phyloP scores from a whole-genome alignment of 2,329 filamentous ascomycete species.

The Neopestalotiopsis rosae region DNA sequence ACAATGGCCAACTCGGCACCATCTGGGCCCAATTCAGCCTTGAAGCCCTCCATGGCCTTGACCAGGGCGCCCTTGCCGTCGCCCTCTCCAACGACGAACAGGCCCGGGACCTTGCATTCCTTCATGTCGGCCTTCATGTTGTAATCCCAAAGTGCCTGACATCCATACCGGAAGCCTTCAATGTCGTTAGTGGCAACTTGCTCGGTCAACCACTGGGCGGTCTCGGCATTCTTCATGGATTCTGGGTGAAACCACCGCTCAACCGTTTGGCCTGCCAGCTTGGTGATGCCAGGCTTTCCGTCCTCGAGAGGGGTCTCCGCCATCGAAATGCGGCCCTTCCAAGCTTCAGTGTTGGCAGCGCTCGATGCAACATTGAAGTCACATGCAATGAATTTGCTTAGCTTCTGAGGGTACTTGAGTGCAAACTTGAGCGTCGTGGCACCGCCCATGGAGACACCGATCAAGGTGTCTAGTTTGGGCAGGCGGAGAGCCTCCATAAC shows the following conservation, averaged over 20 bases:
- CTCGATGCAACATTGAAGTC: slow-evolving; percentile 82
- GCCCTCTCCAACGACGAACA: slow-evolving; percentile 74
- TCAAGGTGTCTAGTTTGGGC: slow-evolving; percentile 65
- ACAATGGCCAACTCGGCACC: slow-evolving; percentile 68
- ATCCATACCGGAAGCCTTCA: slow-evolving; percentile 70
- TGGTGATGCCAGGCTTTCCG: slow-evolving; percentile 62
- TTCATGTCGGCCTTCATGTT: slow-evolving; percentile 65
- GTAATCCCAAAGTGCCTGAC: slow-evolving; percentile 75
- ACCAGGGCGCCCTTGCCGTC: slow-evolving; percentile 76
- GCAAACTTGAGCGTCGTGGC: slow-evolving; percentile 78
- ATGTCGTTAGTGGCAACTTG: slow-evolving; percentile 75
- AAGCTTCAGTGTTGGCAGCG: slow-evolving; percentile 76
- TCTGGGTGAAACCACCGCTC: slow-evolving; percentile 77
- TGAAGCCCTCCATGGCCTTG: slow-evolving; percentile 80
- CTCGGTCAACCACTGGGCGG: slow-evolving; percentile 63
- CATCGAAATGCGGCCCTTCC: slow-evolving; percentile 76
- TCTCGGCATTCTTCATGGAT: slow-evolving; percentile 51
- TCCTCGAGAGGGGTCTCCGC: slow-evolving; percentile 59
- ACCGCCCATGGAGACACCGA: slow-evolving; percentile 84
- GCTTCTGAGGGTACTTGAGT: slow-evolving; percentile 79
- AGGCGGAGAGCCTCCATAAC: slow-evolving; percentile 75
- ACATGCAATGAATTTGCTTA: slow-evolving; percentile 80
- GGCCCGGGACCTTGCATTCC: slow-evolving; percentile 59
- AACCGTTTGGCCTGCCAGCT: slow-evolving; percentile 74
- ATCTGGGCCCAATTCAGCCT: slow-evolving; percentile 56